Base-by-base conservation (phyloP, 306 rosid species). In the Acacia melanoxylon region DNA sequence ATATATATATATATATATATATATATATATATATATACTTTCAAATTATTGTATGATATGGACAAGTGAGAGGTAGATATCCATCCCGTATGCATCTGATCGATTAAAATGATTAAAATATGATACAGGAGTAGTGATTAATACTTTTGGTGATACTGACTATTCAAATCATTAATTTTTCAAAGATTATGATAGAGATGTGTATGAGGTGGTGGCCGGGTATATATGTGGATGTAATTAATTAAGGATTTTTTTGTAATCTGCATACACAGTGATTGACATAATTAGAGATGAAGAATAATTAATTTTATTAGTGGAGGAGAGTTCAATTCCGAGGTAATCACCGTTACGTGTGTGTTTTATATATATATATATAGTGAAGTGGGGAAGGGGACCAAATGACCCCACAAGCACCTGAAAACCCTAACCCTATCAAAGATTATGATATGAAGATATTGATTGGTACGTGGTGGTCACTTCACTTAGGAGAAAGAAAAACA, bases 341-440 rank as follows among this genome's bases (percentile, higher is more conserved):
- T 59, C 27, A 72, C 72, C 63, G 45, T 45, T 11, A 13, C 15
- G 4, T 29, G 17, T 45, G 17, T 24, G 5, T 49, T 5, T 35
- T 7, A 8, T 4, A n/a, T 37, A 3, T 6, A 40, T 41, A 17
- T 15, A 15, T 49, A 58, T 37, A 16, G 27, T 58, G 4, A 24
- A 35, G 82, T 12, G 76, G 61, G 76, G 42, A 66, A 22, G 67
- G 72, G 76, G 56, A 27, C 58, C 48, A 45, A 74, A 29, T 40
- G 84, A 48, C 44, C 75, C 70, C 78, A 59, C 78, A 58, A 58
- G 52, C 16, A 54, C 11, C 44, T 14, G 82, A 70, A 75, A 81
- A 22, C 62, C 75, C 74, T 68, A 83, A 80, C 85, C 72, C 54
- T 77, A 78, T 77, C 81, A 83, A 63, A 84, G 79, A 80, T 80